Evolutionary conservation across 345 rosid species (phyloP).

Genomic region (Euphorbia peplus): DNA sequence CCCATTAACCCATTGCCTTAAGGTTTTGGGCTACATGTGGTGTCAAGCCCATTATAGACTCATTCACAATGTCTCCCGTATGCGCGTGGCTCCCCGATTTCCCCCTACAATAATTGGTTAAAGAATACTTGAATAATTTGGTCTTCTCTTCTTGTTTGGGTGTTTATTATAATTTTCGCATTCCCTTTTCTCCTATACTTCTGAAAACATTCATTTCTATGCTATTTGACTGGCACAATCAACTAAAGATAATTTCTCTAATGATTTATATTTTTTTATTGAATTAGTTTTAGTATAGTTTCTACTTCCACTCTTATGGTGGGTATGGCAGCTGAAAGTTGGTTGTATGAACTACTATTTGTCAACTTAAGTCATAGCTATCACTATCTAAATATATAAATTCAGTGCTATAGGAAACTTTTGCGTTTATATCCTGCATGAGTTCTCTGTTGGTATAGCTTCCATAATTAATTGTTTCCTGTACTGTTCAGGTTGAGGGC

Average conservation of each 20-base stretch:
- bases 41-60: too few species aligned
- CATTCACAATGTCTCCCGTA: too few species aligned
- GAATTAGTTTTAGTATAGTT: neutral
- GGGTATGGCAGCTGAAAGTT: neutral
- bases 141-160: neutral
- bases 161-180: neutral
- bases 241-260: neutral
- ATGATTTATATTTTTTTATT: neutral
- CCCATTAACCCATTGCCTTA: too few species aligned
- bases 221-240: neutral
- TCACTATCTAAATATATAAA: neutral
- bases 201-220: neutral
- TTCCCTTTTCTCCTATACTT: neutral
- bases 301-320: neutral
- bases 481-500: slow-evolving; percentile 73
- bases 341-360: neutral
- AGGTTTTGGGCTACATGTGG: too few species aligned
- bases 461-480: neutral
- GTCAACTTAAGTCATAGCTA: neutral
- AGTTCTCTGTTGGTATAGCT: neutral
- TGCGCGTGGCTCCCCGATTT: too few species aligned
- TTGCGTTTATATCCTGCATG: neutral
- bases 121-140: neutral
- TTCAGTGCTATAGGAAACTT: neutral
- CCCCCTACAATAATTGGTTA: too few species aligned